Evolutionary conservation across 148 eudicot genomes (phyloP).

Genomic region (Camellia lanceoleosa): DNA sequence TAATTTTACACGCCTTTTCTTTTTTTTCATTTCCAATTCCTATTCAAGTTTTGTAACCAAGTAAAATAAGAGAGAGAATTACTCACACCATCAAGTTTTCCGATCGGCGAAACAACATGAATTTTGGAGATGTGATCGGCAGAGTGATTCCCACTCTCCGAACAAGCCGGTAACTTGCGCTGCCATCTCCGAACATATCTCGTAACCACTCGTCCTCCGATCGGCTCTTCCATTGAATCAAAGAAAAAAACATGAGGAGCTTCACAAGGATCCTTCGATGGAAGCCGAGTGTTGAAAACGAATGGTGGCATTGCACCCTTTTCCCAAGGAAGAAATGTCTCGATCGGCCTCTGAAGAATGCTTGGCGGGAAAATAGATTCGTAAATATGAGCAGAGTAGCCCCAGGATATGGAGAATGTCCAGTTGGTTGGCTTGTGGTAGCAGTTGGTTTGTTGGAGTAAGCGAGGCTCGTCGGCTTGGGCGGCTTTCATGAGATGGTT

Average conservation of each 20-base stretch:
- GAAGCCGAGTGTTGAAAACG: slow-evolving; percentile 49
- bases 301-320: slow-evolving; percentile 28
- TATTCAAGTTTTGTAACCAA: too few species aligned
- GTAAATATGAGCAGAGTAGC: slow-evolving; percentile 55
- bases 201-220: slow-evolving; percentile 21
- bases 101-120: slow-evolving; percentile 44
- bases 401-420: slow-evolving; percentile 66
- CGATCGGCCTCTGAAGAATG: slow-evolving; percentile 39
- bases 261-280: slow-evolving; percentile 41
- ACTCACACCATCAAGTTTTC: slow-evolving; percentile 32
- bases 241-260: slow-evolving; percentile 52
- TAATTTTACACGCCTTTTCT: too few species aligned
- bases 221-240: slow-evolving; percentile 28
- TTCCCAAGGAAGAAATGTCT: slow-evolving; percentile 58
- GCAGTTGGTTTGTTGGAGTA: slow-evolving; percentile 66
- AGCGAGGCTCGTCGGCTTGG: slow-evolving; percentile 34
- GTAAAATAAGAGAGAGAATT: too few species aligned
- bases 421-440: slow-evolving; percentile 39
- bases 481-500: slow-evolving; percentile 54
- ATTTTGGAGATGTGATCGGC: slow-evolving; percentile 31
- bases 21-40: too few species aligned
- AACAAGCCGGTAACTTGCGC: slow-evolving; percentile 28
- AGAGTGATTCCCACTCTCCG: slow-evolving; percentile 7
- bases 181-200: slow-evolving; percentile 34
- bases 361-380: slow-evolving; percentile 40